phyloP scores from a whole-genome alignment of 441 rosid species.

The Viola pubescens region DNA sequence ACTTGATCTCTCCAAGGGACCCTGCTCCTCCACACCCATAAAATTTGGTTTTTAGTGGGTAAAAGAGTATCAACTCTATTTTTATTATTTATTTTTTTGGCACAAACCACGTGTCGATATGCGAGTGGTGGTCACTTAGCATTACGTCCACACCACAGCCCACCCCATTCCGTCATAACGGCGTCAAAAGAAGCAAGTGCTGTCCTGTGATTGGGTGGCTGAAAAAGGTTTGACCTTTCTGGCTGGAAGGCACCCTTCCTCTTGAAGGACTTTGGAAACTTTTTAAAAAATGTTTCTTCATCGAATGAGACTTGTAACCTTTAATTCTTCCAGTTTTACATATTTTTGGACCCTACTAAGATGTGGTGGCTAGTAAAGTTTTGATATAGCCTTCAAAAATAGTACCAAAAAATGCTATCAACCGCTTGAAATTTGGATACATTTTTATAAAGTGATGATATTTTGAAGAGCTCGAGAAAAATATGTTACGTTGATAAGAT shows the following conservation, averaged over 20 bases:
- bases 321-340: conserved; percentile 1
- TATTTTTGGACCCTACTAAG: conserved; percentile 16
- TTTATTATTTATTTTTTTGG: background rate
- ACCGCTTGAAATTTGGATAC: no score
- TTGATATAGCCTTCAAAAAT: no score
- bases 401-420: no score
- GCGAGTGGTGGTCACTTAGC: background rate
- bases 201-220: conserved; percentile 8
- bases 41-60: background rate
- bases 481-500: no score
- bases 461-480: no score
- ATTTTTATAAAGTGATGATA: background rate
- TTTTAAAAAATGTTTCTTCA: no score
- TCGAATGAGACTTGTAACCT: background rate
- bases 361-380: conserved; percentile 20
- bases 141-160: background rate
- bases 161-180: conserved; percentile 7
- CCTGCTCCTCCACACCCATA: conserved; percentile 9
- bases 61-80: background rate
- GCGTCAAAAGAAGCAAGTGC: conserved; percentile 17
- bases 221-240: conserved; percentile 3
- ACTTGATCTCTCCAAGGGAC: no score
- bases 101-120: conserved; percentile 12
- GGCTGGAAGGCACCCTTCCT: conserved; percentile 16
- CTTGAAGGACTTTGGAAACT: background rate